Percentiles rank a stretch among this genome's conserved stretches.
These are phyloP conservation scores for Peronospora belbahrii DNA, from an alignment of 352 stramenopile genomes.

Conservation along the genomic window DNA sequence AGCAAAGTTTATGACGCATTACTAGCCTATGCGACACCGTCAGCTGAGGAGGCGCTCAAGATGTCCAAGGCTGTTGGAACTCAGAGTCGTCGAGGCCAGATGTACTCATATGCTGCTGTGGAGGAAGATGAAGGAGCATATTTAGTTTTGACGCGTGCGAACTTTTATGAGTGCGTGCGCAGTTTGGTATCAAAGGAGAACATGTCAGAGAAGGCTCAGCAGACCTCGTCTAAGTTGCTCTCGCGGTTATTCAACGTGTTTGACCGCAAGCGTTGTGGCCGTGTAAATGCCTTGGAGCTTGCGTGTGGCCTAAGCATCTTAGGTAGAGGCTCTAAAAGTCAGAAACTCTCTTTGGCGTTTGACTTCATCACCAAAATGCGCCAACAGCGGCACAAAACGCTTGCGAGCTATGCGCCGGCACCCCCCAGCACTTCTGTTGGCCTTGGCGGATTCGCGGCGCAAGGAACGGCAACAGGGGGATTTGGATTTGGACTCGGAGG, in stretches of 20 bases:
- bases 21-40: conserved; percentile 59
- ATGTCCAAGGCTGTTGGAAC: conserved; percentile 42
- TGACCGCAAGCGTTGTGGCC: conserved; percentile 71
- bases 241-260: conserved; percentile 83
- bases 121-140: conserved; percentile 84
- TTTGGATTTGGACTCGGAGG: conserved; percentile 30
- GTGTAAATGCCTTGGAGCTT: conserved; percentile 80
- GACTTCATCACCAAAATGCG: conserved; percentile 85
- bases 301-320: conserved; percentile 81
- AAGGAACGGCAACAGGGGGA: conserved; percentile 18
- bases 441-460: conserved; percentile 20
- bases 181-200: conserved; percentile 69
- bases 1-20: conserved; percentile 78
- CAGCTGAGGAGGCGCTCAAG: conserved; percentile 60
- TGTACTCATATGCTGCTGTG: conserved; percentile 69
- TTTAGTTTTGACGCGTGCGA: conserved; percentile 61
- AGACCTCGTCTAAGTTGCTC: conserved; percentile 78
- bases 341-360: conserved; percentile 81
- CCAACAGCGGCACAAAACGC: conserved; percentile 60
- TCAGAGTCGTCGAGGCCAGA: conserved; percentile 36
- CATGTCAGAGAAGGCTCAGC: conserved; percentile 78
- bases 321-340: conserved; percentile 76
- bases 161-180: conserved; percentile 85
- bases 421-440: conserved; percentile 24
- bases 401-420: conserved; percentile 49